phyloP scores from a whole-genome alignment of 73 alveolate species.

The Paramecium pentaurelia region DNA sequence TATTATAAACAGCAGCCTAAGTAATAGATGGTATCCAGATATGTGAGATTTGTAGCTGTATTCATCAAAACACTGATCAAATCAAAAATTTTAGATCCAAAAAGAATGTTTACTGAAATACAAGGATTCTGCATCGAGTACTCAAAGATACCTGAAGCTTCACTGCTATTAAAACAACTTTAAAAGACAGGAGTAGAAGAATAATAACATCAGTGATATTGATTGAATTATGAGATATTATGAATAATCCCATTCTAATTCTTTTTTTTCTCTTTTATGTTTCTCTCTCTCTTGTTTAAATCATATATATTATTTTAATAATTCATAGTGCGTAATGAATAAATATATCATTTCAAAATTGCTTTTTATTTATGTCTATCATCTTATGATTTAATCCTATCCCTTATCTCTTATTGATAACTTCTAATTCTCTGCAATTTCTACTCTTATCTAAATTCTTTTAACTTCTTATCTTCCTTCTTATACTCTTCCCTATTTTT shows the following conservation, averaged over 20 bases:
- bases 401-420: constrained; percentile 15
- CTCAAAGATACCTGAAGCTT: constrained; percentile 8
- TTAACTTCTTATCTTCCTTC: not conserved
- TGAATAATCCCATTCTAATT: not conserved
- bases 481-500: not conserved
- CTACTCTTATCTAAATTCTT: not conserved
- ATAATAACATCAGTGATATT: not conserved
- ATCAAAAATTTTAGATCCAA: not conserved
- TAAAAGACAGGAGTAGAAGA: not conserved
- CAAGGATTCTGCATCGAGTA: constrained; percentile 14
- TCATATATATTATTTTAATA: no score
- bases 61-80: not conserved
- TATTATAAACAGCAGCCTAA: not conserved
- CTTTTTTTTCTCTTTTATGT: not conserved
- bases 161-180: not conserved
- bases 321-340: not conserved
- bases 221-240: not conserved
- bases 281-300: no score
- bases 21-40: not conserved
- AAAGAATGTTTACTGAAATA: not conserved
- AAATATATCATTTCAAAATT: not conserved
- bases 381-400: not conserved
- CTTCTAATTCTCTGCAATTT: constrained; percentile 34
- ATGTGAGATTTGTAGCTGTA: not conserved
- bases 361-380: not conserved